Base-by-base conservation (phyloP, 441 rosid species). In the Lepidium campestre region DNA sequence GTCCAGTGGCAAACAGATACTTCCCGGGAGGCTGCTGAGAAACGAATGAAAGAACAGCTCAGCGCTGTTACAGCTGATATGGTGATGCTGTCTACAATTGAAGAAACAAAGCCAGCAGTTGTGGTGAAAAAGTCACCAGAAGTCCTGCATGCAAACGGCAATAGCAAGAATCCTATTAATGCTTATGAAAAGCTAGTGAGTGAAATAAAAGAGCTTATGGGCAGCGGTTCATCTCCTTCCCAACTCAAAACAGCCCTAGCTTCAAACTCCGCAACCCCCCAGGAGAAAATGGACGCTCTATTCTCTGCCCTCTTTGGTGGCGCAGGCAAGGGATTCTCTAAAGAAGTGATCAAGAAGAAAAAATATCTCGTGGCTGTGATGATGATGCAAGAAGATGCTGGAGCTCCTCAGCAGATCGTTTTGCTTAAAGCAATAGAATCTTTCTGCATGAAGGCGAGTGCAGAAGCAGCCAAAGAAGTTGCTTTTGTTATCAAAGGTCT, bases 1-100 rank as follows among this genome's bases (percentile, higher is more conserved):
- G 78, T 86, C n/a, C 87, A 86, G 57, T 86, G 91, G 91, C 89
- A 81, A 67, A 86, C 88, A 6, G 87, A 86, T 67, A 84, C 91
- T 14, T 86, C 91, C 1, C 32, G 73, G 12, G 89, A 81, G 68
- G 91, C 91, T 23, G 89, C 82, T 42, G 78, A 80, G 4, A 84
- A 77, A 66, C 83, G 89, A 18, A 84, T 84, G 66, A 81, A 82
- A 53, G 87, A 83, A 61, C 91, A 84, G 62, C 54, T 86, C 53
- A 83, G 79, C 40, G 77, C 85, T 29, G 89, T 34, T 3, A 86
- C 91, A 1, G 91, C 87, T 17, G 87, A 86, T 49, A 82, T 84
- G 91, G 88, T 83, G 20, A 80, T 82, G 84, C 78, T 83, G 4
- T 67, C 85, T 25, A 79, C 86, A 18, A 81, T 70, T 53, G 55